Evolutionary conservation across 2,329 filamentous ascomycete genomes (phyloP).

Genomic region (Trichoderma semiorbis): DNA sequence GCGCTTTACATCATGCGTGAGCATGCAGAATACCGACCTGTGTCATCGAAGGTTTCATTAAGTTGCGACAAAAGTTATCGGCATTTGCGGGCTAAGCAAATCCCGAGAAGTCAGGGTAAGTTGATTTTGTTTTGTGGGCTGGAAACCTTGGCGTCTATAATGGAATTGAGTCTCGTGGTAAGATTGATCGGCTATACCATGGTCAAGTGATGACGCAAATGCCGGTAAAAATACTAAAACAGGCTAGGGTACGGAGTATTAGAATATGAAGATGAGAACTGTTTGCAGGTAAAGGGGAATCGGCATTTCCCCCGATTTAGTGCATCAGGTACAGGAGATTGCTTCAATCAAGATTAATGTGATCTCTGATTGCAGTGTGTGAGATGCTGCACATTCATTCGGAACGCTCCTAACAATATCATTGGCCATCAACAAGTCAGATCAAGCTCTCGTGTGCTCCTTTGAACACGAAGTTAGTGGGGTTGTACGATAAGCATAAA

Average conservation of each 20-base stretch:
- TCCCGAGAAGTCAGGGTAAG: neutral
- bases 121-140: neutral
- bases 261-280: neutral
- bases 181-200: neutral
- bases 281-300: neutral
- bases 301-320: neutral
- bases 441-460: neutral
- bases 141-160: neutral
- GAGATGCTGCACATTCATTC: neutral
- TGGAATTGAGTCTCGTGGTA: neutral
- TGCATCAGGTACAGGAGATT: neutral
- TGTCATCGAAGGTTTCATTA: neutral
- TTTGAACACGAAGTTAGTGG: neutral
- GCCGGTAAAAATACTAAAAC: neutral
- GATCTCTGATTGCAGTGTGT: neutral
- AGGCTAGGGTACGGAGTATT: neutral
- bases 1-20: neutral
- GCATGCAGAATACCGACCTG: neutral
- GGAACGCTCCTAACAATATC: neutral
- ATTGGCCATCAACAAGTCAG: neutral
- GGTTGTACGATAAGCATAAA: neutral
- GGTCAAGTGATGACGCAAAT: neutral
- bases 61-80: neutral
- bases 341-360: neutral
- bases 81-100: neutral